Base-by-base conservation (phyloP, 768 basidiomycete genomes). In the Lactarius hatsudake region DNA sequence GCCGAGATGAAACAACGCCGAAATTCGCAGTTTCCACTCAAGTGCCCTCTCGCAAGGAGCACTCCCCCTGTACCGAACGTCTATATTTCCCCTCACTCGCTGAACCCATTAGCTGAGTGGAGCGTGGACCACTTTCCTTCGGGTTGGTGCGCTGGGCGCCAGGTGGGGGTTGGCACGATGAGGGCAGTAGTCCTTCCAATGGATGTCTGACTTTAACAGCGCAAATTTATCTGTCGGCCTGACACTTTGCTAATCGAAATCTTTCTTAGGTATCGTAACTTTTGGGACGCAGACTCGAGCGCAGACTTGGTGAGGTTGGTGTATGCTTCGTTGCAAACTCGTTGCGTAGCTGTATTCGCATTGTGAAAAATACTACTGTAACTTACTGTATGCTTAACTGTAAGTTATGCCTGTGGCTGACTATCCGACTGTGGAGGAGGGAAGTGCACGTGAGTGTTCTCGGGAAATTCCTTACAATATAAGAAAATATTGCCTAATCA, bases 1-100 rank as follows among this genome's bases (percentile, higher is more conserved):
- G 32, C 36, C 67, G 55, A 53, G 59, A 61, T 69, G 68, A 71
- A 76, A 76, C 70, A 69, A 79, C 79, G 83, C 84, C 77, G 83
- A 81, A 85, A 91, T 91, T 91, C 89, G 89, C 89, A 91, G 89
- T 90, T 89, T 91, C 87, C 87, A 84, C 89, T 84, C 81, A 82
- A 90, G 86, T 73, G 83, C 80, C 87, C 87, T 87, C 82, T 78
- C 57, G 71, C 67, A 36, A 40, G 82, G 82, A 86, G 87, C 79
- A 90, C 89, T 90, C 90, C 89, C 79, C 82, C 84, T 85, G 79
- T 81, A 81, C 81, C 67, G 81, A 89, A 86, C 84, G 82, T 81
- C 81, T 81, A 90, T 78, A 87, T 72, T 90, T 86, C 84, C 87
- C 87, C 87, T 84, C 77, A 75, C 75, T 75, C 76, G 78, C 84